A percentile compares a stretch with the other conserved stretches of the same genome.
phyloP scores from a whole-genome alignment of 2,329 filamentous ascomycete genomes.

The Fusarium sp. region DNA sequence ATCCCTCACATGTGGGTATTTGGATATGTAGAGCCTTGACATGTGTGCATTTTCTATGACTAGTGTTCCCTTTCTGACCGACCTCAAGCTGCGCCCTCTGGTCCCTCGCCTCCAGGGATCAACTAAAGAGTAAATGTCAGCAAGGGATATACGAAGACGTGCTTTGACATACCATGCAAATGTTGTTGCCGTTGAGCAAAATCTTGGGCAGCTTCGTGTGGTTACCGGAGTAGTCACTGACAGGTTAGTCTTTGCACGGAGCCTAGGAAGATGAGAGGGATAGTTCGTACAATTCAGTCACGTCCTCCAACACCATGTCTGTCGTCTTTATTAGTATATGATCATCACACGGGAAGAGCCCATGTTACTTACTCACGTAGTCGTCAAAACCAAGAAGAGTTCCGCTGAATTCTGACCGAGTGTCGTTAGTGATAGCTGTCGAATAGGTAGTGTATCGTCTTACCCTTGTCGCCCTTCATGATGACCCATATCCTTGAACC shows the following conservation, averaged over 20 bases:
- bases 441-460: constrained; percentile 2
- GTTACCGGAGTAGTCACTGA: constrained; percentile 89
- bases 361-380: constrained; percentile 88
- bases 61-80: constrained; percentile 10
- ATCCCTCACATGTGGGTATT: background rate
- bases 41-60: constrained; percentile 13
- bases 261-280: background rate
- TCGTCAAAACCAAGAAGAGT: constrained; percentile 96
- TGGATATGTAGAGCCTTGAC: constrained; percentile 3
- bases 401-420: constrained; percentile 82
- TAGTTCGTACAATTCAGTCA: constrained; percentile 84
- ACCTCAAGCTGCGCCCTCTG: constrained; percentile 50
- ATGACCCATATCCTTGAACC: constrained; percentile 98
- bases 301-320: constrained; percentile 99
- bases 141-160: background rate
- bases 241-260: constrained; percentile 33
- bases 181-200: constrained; percentile 95
- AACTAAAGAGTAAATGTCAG: constrained; percentile 58
- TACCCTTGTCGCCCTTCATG: constrained; percentile 99
- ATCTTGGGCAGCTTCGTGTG: constrained; percentile 94
- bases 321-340: constrained; percentile 37
- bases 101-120: constrained; percentile 80
- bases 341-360: no score
- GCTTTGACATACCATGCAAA: constrained; percentile 85
- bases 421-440: constrained; percentile 23